Base-by-base conservation (phyloP, 768 basidiomycete genomes). In the Tremella fuciformis region DNA sequence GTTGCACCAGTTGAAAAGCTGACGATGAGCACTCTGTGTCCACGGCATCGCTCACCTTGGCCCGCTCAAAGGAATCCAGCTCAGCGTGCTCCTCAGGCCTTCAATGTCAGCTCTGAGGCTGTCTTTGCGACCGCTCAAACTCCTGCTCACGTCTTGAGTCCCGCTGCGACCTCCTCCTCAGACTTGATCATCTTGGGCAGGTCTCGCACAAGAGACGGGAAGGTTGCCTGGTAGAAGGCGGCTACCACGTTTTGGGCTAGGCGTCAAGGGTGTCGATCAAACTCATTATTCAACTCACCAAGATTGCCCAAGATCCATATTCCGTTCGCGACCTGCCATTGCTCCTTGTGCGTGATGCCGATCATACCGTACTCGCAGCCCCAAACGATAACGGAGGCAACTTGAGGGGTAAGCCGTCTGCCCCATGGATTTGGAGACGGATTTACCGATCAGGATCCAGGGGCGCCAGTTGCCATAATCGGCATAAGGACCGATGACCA, bases 381-480 rank as follows among this genome's bases (percentile, higher is more conserved):
- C 16, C 50, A 24, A 13, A 53, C 48, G 19, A 62, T 24, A 8
- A 24, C 16, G 13, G 21, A n/a, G 25, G 21, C 25, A 24, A 60
- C 44, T 60, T 53, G 9, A 3, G 9, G 8, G 13, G 22, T 38
- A 16, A 47, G 21, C 22, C 1, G 15, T 8, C 8, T 16, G n/a
- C 13, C 13, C 24, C 26, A 50, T 4, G 4, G 40, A 34, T n/a
- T 8, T 50, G 9, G n/a, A 16, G 48, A 22, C 8, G 7, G 8
- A 34, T 50, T 21, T 18, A 62, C 60, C 29, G 15, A 62, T 57
- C 53, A 60, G n/a, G 15, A 62, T 18, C 18, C 21, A 62, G 29
- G 60, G 60, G 18, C 60, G 55, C 60, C 60, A 62, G 41, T 62
- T 57, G 3, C 60, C 60, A 49, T 51, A 62, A 47, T 62, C 60